phyloP scores from a whole-genome alignment of 805 yeast genomes.

The Blastobotrys mokoenaii region DNA sequence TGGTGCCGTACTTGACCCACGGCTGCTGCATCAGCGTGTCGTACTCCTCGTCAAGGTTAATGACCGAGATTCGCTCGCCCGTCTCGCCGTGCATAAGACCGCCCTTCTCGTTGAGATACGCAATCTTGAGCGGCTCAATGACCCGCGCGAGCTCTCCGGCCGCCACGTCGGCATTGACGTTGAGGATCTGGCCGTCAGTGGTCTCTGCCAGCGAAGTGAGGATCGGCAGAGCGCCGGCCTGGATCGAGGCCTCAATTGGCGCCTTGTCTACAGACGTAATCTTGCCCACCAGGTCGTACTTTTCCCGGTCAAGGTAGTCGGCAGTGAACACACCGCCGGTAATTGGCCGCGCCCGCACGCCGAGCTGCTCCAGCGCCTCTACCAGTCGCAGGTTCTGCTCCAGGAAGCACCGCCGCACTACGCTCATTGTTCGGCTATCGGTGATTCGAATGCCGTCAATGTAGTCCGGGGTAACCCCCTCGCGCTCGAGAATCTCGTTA shows the following conservation, averaged over 20 bases:
- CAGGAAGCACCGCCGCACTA: slow-evolving; percentile 88
- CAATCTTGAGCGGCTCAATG: slow-evolving; percentile 94
- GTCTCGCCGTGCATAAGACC: slow-evolving; percentile 91
- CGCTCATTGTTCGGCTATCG: slow-evolving; percentile 88
- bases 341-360: slow-evolving; percentile 97
- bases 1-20: slow-evolving; percentile 99
- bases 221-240: slow-evolving; percentile 94
- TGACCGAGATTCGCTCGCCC: slow-evolving; percentile 80
- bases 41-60: slow-evolving; percentile 94
- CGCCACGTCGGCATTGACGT: slow-evolving; percentile 97
- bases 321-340: slow-evolving; percentile 97
- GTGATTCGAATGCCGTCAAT: slow-evolving; percentile 96
- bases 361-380: slow-evolving; percentile 91
- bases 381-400: slow-evolving; percentile 94
- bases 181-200: slow-evolving; percentile 89
- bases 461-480: slow-evolving; percentile 93
- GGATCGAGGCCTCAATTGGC: slow-evolving; percentile 87
- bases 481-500: slow-evolving; percentile 84
- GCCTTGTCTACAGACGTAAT: slow-evolving; percentile 79
- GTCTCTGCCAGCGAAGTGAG: slow-evolving; percentile 96
- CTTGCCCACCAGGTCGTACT: slow-evolving; percentile 88
- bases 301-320: slow-evolving; percentile 79
- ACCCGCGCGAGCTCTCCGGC: slow-evolving; percentile 97
- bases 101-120: slow-evolving; percentile 94
- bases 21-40: slow-evolving; percentile 83